These are phyloP conservation scores for Colletotrichum endophyticum DNA, from an alignment of 2,329 filamentous ascomycete species.

Conservation along the genomic window DNA sequence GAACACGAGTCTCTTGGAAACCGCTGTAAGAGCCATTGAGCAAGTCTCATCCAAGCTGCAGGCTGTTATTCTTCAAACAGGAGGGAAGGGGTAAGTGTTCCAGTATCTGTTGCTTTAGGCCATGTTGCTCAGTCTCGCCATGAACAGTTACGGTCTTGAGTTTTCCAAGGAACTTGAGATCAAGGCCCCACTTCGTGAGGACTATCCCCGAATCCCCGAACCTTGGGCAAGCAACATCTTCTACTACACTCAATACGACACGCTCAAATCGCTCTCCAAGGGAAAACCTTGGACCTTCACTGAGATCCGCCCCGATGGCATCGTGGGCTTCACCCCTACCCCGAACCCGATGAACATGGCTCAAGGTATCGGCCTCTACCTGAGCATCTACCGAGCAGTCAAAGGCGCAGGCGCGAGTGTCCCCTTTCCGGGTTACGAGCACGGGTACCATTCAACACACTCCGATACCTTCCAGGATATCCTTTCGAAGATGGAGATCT, in stretches of 20 bases:
- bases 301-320: conserved; percentile 23
- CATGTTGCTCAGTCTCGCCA: not conserved
- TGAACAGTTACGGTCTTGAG: conserved; percentile 17
- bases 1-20: not conserved
- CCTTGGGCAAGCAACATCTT: conserved; percentile 22
- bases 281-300: conserved; percentile 22
- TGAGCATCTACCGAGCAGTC: conserved; percentile 14
- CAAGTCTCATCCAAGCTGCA: not conserved
- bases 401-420: conserved; percentile 16
- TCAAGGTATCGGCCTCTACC: conserved; percentile 20
- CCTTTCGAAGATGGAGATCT: conserved; percentile 22
- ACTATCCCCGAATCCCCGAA: conserved; percentile 15
- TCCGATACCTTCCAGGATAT: conserved; percentile 24
- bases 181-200: conserved; percentile 7
- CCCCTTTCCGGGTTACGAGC: conserved; percentile 14
- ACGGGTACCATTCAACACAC: conserved; percentile 15
- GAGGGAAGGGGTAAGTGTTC: conserved; percentile 3
- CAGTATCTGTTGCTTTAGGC: not conserved
- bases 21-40: not conserved
- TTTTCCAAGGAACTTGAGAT: not conserved
- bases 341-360: conserved; percentile 22
- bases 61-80: conserved; percentile 21
- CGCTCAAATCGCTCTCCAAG: not conserved
- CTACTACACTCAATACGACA: conserved; percentile 20
- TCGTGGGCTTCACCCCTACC: conserved; percentile 21